Conservation (phyloP, 169 alveolate species). For the Cryptosporidium sp. region DNA sequence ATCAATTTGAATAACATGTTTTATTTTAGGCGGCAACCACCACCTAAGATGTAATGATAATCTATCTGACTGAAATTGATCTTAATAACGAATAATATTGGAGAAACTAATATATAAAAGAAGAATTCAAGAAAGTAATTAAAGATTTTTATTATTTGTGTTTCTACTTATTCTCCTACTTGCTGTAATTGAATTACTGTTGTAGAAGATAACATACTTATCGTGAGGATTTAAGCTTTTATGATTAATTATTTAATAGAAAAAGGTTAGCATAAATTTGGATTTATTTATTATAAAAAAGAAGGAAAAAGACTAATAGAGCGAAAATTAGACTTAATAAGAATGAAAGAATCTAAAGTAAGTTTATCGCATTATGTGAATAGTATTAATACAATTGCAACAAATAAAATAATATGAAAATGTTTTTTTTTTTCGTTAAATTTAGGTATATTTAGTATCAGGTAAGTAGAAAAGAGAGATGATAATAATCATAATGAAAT, state of each 20-base stretch:
- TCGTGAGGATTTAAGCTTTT: too few species aligned
- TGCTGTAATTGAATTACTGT: too few species aligned
- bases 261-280: too few species aligned
- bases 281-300: background rate
- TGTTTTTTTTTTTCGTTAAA: background rate
- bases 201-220: too few species aligned
- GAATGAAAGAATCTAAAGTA: background rate
- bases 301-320: background rate
- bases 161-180: too few species aligned
- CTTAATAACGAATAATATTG: too few species aligned
- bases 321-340: background rate
- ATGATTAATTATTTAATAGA: too few species aligned
- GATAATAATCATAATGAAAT: background rate
- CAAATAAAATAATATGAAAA: background rate
- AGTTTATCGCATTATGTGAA: background rate
- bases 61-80: too few species aligned
- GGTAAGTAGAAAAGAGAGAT: background rate
- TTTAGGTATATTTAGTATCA: slow-evolving; percentile 26
- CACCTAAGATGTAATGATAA: background rate
- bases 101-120: too few species aligned
- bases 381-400: background rate
- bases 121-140: too few species aligned
- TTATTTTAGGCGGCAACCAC: background rate
- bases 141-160: too few species aligned
- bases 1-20: background rate